Evolutionary conservation across 176 grass and related monocot genomes (phyloP), one percentile per base, ranked within the genome.

Genomic region (Microstegium vimineum): DNA sequence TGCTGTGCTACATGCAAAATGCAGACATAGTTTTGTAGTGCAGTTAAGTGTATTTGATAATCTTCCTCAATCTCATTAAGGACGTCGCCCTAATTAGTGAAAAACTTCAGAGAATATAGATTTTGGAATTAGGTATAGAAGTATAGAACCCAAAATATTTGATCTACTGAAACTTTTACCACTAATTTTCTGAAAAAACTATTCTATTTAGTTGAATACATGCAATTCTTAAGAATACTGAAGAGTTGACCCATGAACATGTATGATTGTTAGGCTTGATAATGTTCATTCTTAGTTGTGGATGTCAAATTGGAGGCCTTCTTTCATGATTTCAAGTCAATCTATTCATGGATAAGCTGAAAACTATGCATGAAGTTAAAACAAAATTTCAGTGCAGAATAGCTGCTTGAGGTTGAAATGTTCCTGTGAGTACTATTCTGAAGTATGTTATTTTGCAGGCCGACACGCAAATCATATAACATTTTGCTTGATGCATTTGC

Each of bases 401-500:
- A 84, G 62, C 32, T 81, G 8, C 76, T 18, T 69, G 15, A 62
- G 17, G 80, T 80, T 15, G 57, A 45, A 67, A 66, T 67, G 25
- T 79, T 45, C 27, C 43, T 32, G 27, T 79, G 40, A 60, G 27
- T 81, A 82, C 1, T 84, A 49, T 69, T 89, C 62, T 35, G 43
- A 74, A 62, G 32, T 61, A 76, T 76, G 17, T 52, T 78, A 38
- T 74, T 86, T 75, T 62, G 81, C 83, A 98, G 92, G 82, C 95
- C 95, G 12, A 95, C 92, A 75, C 84, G 79, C 41, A 95, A 98
- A 94, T 90, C 95, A 60, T 98, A 93, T 76, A 98, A 98, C 81
- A 98, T 98, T 66, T 85, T 98, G 86, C 86, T 95, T 85, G 92
- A 95, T 85, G 95, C 92, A 16, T 98, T 98, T 84, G 88, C 95